Percentiles rank a stretch among this genome's conserved stretches.
These are phyloP conservation scores for Drechslera avenae DNA, from an alignment of 2,329 filamentous ascomycete species.

Conservation along the genomic window DNA sequence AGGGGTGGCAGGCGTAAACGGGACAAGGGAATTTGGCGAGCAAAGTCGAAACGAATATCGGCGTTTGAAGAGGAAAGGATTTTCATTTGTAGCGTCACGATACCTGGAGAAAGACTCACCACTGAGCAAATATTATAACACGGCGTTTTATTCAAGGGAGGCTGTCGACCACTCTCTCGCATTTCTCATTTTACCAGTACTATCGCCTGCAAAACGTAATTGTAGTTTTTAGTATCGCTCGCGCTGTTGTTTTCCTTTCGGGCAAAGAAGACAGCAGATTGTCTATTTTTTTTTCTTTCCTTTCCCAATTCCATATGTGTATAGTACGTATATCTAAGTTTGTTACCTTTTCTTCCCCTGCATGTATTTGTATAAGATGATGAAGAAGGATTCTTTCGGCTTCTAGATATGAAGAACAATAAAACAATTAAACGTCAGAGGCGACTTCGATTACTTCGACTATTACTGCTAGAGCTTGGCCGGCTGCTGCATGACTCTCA, in stretches of 20 bases:
- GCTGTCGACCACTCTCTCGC: not conserved
- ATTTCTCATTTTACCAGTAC: constrained; percentile 5
- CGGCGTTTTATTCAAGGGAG: constrained; percentile 2
- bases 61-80: constrained; percentile 2
- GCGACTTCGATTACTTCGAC: no score
- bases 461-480: constrained; percentile 30
- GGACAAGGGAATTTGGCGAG: not conserved
- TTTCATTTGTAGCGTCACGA: constrained; percentile 5
- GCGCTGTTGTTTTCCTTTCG: no score
- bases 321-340: not conserved
- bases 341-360: no score
- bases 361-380: not conserved
- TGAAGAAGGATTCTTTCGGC: no score
- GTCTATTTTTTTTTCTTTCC: no score
- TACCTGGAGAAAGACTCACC: constrained; percentile 2
- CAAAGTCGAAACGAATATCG: not conserved
- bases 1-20: not conserved
- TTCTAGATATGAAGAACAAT: no score
- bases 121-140: not conserved
- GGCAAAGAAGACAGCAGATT: no score
- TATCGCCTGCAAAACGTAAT: constrained; percentile 10
- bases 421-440: no score
- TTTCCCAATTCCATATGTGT: not conserved
- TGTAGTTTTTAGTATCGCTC: constrained; percentile 10
- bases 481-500: constrained; percentile 32